Evolutionary conservation across 371 early-diverging fungal species (phyloP).

Genomic region (Gilbertella persicaria): DNA sequence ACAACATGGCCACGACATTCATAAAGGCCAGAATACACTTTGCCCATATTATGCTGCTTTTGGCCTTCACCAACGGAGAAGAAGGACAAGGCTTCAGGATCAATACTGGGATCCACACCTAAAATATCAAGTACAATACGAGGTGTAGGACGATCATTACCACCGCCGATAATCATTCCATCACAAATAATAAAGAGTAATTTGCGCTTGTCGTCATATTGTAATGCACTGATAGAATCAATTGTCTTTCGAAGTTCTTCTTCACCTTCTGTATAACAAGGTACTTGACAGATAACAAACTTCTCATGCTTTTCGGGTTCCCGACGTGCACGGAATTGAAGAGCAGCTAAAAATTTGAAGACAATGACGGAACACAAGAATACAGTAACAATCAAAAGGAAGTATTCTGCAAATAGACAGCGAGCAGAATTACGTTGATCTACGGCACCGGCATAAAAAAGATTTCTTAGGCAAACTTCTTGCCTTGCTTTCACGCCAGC

Average conservation of each 20-base stretch:
- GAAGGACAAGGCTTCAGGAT: conserved; percentile 87
- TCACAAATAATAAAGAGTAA: conserved; percentile 81
- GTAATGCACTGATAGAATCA: conserved; percentile 67
- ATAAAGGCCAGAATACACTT: conserved; percentile 89
- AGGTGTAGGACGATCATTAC: conserved; percentile 90
- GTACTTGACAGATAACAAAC: conserved; percentile 90
- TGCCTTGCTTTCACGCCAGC: conserved; percentile 32
- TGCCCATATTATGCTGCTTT: conserved; percentile 87
- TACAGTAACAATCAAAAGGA: conserved; percentile 74
- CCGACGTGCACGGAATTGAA: conserved; percentile 69
- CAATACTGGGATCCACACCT: conserved; percentile 75
- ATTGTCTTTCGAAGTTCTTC: conserved; percentile 72
- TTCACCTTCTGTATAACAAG: conserved; percentile 85
- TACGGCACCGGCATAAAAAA: conserved; percentile 83
- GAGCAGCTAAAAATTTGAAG: conserved; percentile 89
- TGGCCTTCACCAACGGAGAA: conserved; percentile 84
- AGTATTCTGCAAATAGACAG: conserved; percentile 85
- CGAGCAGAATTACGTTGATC: conserved; percentile 76
- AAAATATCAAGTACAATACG: conserved; percentile 84
- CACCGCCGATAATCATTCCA: conserved; percentile 88
- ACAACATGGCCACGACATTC: conserved; percentile 80
- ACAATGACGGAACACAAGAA: conserved; percentile 80
- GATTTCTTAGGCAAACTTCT: conserved; percentile 68
- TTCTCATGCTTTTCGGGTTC: conserved; percentile 86
- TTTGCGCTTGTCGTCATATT: conserved; percentile 73